A percentile compares a stretch with the other conserved stretches of the same genome.
phyloP scores from a whole-genome alignment of 805 yeast genomes.

The Saccharomycopsis sp. region DNA sequence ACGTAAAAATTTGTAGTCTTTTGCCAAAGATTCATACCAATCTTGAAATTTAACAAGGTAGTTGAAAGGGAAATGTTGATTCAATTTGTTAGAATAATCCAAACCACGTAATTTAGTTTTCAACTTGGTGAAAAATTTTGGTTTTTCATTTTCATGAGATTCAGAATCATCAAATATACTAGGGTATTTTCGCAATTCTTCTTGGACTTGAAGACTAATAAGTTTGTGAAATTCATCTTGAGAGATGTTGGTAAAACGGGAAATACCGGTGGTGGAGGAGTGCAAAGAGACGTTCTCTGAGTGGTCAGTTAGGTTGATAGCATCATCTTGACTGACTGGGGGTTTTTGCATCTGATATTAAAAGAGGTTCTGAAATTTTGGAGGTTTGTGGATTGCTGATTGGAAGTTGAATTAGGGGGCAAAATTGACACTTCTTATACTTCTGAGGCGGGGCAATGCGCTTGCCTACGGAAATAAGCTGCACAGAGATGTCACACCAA shows the following conservation, averaged over 20 bases:
- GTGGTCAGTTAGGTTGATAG: slow-evolving; percentile 5
- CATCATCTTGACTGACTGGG: too few relatives aligned
- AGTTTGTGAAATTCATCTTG: slow-evolving; percentile 13
- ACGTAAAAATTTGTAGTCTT: slow-evolving; percentile 4
- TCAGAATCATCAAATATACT: slow-evolving; percentile 5
- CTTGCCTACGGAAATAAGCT: too few relatives aligned
- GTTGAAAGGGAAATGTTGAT: slow-evolving; percentile 3
- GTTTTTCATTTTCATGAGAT: slow-evolving; percentile 3
- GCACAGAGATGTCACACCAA: too few relatives aligned
- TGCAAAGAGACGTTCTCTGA: background rate
- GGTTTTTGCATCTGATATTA: too few relatives aligned
- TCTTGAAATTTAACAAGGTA: slow-evolving; percentile 1
- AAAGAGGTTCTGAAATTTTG: too few relatives aligned
- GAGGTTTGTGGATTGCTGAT: too few relatives aligned
- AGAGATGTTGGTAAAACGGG: slow-evolving; percentile 6
- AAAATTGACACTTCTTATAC: too few relatives aligned
- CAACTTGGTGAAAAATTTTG: slow-evolving; percentile 1
- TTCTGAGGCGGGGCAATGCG: too few relatives aligned
- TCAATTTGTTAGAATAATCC: background rate
- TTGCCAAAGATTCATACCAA: slow-evolving; percentile 3
- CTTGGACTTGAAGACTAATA: slow-evolving; percentile 13
- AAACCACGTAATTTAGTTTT: background rate
- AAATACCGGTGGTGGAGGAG: background rate
- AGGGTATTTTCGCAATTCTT: slow-evolving; percentile 15
- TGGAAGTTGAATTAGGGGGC: too few relatives aligned